Conservation (phyloP, 2,329 filamentous ascomycete genomes). For the Diaporthe vexans region DNA sequence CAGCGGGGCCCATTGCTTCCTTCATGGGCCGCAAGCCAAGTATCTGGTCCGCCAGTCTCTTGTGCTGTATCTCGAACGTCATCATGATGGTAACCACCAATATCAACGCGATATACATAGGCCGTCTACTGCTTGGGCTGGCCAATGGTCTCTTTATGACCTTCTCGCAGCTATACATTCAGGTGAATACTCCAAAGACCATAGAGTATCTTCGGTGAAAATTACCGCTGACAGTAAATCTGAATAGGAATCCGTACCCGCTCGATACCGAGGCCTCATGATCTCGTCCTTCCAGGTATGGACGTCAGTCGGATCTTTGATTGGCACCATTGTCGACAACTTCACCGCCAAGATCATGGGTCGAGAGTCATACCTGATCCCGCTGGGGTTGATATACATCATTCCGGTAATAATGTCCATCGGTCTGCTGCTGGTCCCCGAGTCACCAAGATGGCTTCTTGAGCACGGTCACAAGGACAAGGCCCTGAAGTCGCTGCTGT, state of each 20-base stretch:
- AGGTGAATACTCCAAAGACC: constrained; percentile 39
- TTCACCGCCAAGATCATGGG: constrained; percentile 55
- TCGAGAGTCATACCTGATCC: constrained; percentile 56
- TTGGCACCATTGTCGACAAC: constrained; percentile 66
- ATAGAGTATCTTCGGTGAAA: not conserved
- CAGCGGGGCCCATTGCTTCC: constrained; percentile 55
- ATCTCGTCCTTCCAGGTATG: constrained; percentile 61
- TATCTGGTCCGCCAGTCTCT: constrained; percentile 62
- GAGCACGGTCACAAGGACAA: constrained; percentile 49
- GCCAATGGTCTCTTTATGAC: constrained; percentile 72
- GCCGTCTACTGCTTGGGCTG: constrained; percentile 67
- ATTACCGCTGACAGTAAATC: not conserved
- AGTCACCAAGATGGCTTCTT: constrained; percentile 58
- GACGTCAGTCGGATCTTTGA: constrained; percentile 57
- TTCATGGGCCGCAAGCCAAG: constrained; percentile 52
- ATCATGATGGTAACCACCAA: constrained; percentile 70
- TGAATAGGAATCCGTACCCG: constrained; percentile 50
- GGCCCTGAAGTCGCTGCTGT: constrained; percentile 51
- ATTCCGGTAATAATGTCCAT: constrained; percentile 54
- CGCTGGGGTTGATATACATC: constrained; percentile 57
- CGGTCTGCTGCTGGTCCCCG: constrained; percentile 55
- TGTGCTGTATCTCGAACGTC: constrained; percentile 65
- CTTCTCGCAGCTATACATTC: constrained; percentile 57
- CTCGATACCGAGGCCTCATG: constrained; percentile 59
- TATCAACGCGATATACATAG: constrained; percentile 68